Evolutionary conservation across 306 rosid species (phyloP), one percentile per base, ranked within the genome.

Genomic region (Mimosa bimucronata): DNA sequence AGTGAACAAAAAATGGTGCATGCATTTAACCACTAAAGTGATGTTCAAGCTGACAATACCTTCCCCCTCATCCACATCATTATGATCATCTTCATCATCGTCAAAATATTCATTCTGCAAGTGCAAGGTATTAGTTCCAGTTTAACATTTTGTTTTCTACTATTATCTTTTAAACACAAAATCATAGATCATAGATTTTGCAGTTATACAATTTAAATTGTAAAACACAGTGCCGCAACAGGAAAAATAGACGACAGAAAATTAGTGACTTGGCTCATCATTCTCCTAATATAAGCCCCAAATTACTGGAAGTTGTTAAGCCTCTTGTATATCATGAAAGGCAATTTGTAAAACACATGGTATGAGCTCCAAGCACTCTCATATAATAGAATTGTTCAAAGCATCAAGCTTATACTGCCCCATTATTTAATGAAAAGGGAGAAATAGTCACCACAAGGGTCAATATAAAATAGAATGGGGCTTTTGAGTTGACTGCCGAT

Each of bases 11-110:
- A 23, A 61, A 7, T 13, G 19, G 23, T 23, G 23, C 50, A 28
- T 60, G 86, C 46, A 70, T 26, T 58, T 62, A 23, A 62, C 28
- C 12, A 74, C 42, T 74, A 64, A 65, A 70, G 57, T 70, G 80
- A 66, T 62, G 6, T 21, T 53, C 41, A 69, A 77, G 66, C 60
- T 10, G 60, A 31, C 21, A 80, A 18, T 84, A 90, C 90, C 94
- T 25, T 66, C 40, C 21, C 88, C 90, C 1, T 77, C 88, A 19
- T 77, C 84, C 16, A 18, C 76, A 7, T 61, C 73, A 5, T 84
- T 84, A 50, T 69, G 80, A 80, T 84, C 87, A 55, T 90, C 94
- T 1, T 90, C 94, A 38, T 90, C 91, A 7, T 90, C 94, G 45
- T 90, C 94, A 66, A 76, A 81, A 81, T 86, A 48, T 48, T 46